Conservation (phyloP, 805 yeast species). For the Danielia oregonensis region DNA sequence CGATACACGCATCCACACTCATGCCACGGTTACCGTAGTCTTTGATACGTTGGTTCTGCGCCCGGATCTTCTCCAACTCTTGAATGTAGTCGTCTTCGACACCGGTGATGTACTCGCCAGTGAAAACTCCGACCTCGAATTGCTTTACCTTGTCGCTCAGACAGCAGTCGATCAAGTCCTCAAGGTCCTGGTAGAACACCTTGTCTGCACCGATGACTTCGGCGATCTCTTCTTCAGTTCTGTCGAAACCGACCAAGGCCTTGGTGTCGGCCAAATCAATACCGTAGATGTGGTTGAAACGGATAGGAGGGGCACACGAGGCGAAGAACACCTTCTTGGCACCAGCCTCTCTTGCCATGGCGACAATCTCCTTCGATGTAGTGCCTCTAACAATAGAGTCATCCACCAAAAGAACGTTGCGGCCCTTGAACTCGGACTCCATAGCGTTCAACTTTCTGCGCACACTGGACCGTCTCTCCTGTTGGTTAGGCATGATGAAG, state of each 20-base stretch:
- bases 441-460: conserved; percentile 94
- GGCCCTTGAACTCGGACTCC: conserved; percentile 84
- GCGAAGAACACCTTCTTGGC: conserved; percentile 95
- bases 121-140: conserved; percentile 96
- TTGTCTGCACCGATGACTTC: conserved; percentile 81
- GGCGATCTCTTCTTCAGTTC: conserved; percentile 72
- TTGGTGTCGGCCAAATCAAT: conserved; percentile 94
- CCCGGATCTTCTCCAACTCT: conserved; percentile 80
- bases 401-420: conserved; percentile 86
- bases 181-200: conserved; percentile 82
- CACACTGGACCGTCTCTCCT: conserved; percentile 88
- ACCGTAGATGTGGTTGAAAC: conserved; percentile 94
- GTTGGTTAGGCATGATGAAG: conserved; percentile 97
- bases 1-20: conserved; percentile 40
- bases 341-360: conserved; percentile 99
- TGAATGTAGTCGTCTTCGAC: conserved; percentile 77
- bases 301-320: conserved; percentile 96
- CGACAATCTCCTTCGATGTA: conserved; percentile 91
- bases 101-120: conserved; percentile 94
- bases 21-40: conserved; percentile 36
- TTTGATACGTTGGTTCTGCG: conserved; percentile 60
- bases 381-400: conserved; percentile 98
- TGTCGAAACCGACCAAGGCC: conserved; percentile 85
- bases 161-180: conserved; percentile 83
- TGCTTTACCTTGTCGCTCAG: conserved; percentile 47